These are phyloP conservation scores for Ogataea saltuana DNA, from an alignment of 805 yeast species.

Conservation along the genomic window DNA sequence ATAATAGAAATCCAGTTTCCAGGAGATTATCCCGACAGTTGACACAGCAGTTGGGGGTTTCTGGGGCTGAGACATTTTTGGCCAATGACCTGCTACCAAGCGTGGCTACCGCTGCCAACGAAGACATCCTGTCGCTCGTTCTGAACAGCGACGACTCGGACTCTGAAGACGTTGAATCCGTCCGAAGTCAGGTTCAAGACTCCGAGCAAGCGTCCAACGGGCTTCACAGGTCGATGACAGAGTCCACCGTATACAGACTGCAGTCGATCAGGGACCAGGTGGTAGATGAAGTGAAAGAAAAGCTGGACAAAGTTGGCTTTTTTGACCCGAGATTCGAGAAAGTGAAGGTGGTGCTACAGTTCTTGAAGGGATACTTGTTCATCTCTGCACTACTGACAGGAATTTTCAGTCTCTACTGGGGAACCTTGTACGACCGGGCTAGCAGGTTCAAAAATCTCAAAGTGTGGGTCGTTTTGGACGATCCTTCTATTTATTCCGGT, in stretches of 20 bases:
- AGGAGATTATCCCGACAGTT: conserved; percentile 1
- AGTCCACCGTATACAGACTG: conserved; percentile 12
- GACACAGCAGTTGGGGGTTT: conserved; percentile 18
- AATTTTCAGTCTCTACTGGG: conserved; percentile 47
- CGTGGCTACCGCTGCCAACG: conserved; percentile 12
- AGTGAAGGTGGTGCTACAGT: conserved; percentile 14
- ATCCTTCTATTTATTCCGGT: conserved; percentile 8
- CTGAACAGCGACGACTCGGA: conserved; percentile 16
- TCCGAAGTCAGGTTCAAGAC: conserved; percentile 5
- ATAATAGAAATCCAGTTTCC: not conserved
- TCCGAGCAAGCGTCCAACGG: conserved; percentile 1
- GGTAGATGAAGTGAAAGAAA: conserved; percentile 22
- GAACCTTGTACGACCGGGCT: conserved; percentile 36
- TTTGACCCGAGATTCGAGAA: conserved; percentile 29
- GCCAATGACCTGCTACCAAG: conserved; percentile 19
- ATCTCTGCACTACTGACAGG: conserved; percentile 40
- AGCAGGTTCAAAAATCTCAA: conserved; percentile 33
- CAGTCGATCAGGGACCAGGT: conserved; percentile 20
- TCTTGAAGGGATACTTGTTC: conserved; percentile 27
- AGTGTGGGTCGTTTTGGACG: conserved; percentile 36
- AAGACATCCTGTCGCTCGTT: conserved; percentile 22
- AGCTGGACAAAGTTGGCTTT: conserved; percentile 27
- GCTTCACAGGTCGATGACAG: not conserved
- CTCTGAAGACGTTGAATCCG: too few relatives aligned
- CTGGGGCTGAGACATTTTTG: conserved; percentile 16